These are phyloP conservation scores for Populus hybrid DNA, from an alignment of 441 rosid species.

Conservation along the genomic window DNA sequence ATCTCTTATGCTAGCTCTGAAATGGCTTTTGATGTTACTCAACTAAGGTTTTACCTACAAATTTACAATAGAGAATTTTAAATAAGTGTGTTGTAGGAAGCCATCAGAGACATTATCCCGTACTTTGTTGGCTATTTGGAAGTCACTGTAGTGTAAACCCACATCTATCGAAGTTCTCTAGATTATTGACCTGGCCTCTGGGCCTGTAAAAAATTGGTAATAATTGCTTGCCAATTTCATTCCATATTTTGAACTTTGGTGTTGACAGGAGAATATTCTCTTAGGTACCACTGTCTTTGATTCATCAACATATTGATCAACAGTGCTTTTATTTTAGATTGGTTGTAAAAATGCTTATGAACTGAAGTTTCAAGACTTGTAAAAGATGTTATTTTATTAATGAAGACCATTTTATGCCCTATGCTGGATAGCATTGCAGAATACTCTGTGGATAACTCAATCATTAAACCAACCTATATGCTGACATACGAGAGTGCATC, in stretches of 20 bases:
- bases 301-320: background rate
- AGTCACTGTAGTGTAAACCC: background rate
- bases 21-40: background rate
- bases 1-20: background rate
- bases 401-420: conserved; percentile 18
- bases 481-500: conserved; percentile 96
- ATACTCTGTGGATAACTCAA: conserved; percentile 68
- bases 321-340: background rate
- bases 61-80: background rate
- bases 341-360: background rate
- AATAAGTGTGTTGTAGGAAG: background rate
- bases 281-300: background rate
- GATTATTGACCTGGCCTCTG: background rate
- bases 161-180: background rate
- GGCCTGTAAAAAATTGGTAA: background rate
- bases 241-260: background rate
- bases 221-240: background rate
- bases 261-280: background rate
- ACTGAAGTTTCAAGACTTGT: conserved; percentile 6
- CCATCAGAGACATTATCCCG: background rate
- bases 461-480: conserved; percentile 92
- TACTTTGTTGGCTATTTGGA: background rate
- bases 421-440: conserved; percentile 72
- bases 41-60: background rate
- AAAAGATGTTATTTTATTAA: conserved; percentile 13